phyloP scores from a whole-genome alignment of 2,329 filamentous ascomycete species.

The Lachnellula suecica region DNA sequence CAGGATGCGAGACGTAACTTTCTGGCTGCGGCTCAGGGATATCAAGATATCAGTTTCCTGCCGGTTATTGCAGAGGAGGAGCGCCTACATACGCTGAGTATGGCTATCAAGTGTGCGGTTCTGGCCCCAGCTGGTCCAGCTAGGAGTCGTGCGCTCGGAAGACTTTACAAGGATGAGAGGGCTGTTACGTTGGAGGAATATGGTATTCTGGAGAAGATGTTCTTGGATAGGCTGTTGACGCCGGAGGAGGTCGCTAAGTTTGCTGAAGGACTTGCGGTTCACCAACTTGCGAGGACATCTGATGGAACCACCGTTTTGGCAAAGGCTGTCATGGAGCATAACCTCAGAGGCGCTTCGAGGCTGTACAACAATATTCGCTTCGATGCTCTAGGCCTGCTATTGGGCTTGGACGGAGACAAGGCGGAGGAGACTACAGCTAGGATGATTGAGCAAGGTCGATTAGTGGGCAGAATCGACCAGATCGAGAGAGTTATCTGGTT shows the following conservation, averaged over 20 bases:
- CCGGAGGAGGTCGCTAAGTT: constrained; percentile 85
- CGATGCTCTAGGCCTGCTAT: constrained; percentile 70
- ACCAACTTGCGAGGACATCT: constrained; percentile 85
- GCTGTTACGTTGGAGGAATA: constrained; percentile 74
- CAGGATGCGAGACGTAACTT: constrained; percentile 89
- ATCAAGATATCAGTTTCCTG: constrained; percentile 83
- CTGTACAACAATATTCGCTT: constrained; percentile 78
- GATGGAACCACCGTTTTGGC: constrained; percentile 92
- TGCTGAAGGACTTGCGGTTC: constrained; percentile 73
- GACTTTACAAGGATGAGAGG: constrained; percentile 92
- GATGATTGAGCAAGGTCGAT: constrained; percentile 93
- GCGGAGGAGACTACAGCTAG: constrained; percentile 89
- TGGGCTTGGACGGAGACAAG: constrained; percentile 76
- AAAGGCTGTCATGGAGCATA: constrained; percentile 94
- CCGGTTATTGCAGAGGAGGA: constrained; percentile 81
- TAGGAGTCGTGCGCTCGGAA: constrained; percentile 75
- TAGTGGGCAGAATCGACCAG: constrained; percentile 90
- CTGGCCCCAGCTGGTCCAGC: constrained; percentile 87
- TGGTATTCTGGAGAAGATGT: constrained; percentile 95
- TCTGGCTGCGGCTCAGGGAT: constrained; percentile 81
- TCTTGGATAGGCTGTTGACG: constrained; percentile 80
- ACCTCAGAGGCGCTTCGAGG: constrained; percentile 80
- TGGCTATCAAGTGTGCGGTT: constrained; percentile 89
- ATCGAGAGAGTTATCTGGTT: constrained; percentile 88
- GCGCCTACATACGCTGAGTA: constrained; percentile 77